phyloP scores from a whole-genome alignment of 164 flowering plant genomes.

The Platanus orientalis region DNA sequence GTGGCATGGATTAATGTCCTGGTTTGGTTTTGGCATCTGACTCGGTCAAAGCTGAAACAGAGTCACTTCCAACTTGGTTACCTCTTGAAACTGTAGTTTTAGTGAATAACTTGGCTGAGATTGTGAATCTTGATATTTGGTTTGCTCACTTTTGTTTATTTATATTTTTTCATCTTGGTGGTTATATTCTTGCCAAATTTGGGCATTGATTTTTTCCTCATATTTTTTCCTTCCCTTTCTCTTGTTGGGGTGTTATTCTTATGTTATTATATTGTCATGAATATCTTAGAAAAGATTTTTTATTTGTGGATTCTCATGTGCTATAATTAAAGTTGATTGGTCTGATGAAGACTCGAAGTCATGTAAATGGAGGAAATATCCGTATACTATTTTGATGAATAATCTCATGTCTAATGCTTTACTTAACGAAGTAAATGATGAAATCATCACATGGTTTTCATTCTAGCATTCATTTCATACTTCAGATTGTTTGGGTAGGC shows the following conservation, averaged over 20 bases:
- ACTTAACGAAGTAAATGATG: too few relatives aligned
- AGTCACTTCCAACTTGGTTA: background rate
- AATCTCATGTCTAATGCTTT: too few relatives aligned
- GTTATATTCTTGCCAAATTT: background rate
- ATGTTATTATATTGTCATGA: background rate
- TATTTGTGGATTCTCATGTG: background rate
- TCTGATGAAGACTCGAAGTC: background rate
- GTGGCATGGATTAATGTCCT: background rate
- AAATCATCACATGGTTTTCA: too few relatives aligned
- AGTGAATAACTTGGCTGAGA: background rate
- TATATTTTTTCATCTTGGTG: background rate
- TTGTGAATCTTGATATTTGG: background rate
- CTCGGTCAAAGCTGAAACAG: too few relatives aligned
- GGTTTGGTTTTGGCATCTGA: too few relatives aligned
- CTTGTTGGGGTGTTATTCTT: background rate
- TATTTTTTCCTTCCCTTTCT: background rate
- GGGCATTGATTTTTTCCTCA: background rate
- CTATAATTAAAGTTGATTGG: background rate
- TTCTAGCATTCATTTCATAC: background rate
- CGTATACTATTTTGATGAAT: too few relatives aligned
- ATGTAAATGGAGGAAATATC: background rate
- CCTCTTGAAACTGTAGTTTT: background rate
- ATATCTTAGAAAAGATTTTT: background rate
- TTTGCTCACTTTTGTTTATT: background rate
- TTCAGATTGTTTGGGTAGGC: slow-evolving; percentile 93